Conservation (phyloP, 2,329 filamentous ascomycete species). For the Neofusicoccum parvum region DNA sequence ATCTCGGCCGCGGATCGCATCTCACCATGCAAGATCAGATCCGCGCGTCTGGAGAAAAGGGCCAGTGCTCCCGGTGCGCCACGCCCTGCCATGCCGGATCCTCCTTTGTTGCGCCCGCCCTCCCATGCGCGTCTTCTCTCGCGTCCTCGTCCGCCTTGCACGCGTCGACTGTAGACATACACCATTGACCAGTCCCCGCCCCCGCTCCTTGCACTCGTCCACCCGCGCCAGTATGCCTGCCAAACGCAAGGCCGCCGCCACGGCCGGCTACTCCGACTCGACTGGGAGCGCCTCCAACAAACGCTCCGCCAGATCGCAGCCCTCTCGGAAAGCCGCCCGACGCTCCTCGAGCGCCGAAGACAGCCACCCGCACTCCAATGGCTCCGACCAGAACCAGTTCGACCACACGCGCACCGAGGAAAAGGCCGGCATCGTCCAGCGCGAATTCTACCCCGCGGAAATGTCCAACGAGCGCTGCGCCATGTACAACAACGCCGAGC, state of each 20-base stretch:
- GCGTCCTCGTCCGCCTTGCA: not conserved
- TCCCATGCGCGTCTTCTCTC: not conserved
- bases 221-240: slow-evolving; percentile 31
- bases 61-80: not conserved
- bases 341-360: not conserved
- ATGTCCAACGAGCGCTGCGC: slow-evolving; percentile 79
- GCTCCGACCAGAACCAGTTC: slow-evolving; percentile 23
- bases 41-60: slow-evolving; percentile 1
- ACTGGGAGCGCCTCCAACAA: slow-evolving; percentile 39
- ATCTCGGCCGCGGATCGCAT: slow-evolving; percentile 17
- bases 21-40: slow-evolving; percentile 8
- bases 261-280: slow-evolving; percentile 36
- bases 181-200: not conserved
- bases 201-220: not conserved
- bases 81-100: not conserved
- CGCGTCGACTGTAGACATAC: not conserved
- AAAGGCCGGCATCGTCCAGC: slow-evolving; percentile 44
- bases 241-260: slow-evolving; percentile 35
- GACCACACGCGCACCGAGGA: slow-evolving; percentile 43
- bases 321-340: slow-evolving; percentile 30
- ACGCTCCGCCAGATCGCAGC: slow-evolving; percentile 37
- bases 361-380: slow-evolving; percentile 21
- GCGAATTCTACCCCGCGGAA: slow-evolving; percentile 79
- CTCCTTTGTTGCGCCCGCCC: not conserved
- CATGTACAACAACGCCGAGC: slow-evolving; percentile 69